Percentiles rank a stretch among this genome's conserved stretches.
Conservation (phyloP, 2,329 filamentous ascomycete genomes). For the Neonectria neomacrospora region DNA sequence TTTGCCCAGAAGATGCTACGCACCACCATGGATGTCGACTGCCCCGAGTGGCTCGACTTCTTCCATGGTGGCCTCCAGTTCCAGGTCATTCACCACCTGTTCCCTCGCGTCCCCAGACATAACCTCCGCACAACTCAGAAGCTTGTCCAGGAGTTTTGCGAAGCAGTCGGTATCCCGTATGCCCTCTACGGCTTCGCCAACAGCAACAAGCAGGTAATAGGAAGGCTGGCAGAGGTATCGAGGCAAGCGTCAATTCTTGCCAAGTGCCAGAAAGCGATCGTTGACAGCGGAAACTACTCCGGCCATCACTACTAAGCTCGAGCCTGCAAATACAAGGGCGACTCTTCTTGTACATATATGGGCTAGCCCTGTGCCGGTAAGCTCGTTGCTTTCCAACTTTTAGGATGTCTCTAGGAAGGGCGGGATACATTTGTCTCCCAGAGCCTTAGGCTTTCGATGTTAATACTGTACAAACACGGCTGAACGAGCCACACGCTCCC, state of each 20-base stretch:
- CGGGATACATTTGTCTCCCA: slow-evolving; percentile 2
- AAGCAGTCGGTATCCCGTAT: slow-evolving; percentile 85
- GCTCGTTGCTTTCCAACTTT: background rate
- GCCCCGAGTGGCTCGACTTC: slow-evolving; percentile 87
- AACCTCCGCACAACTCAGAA: slow-evolving; percentile 81
- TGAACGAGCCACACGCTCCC: background rate
- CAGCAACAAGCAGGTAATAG: slow-evolving; percentile 84
- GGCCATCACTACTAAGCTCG: slow-evolving; percentile 29
- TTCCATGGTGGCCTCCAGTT: slow-evolving; percentile 91
- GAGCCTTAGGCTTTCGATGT: background rate
- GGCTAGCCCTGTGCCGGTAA: background rate
- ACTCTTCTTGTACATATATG: slow-evolving; percentile 29
- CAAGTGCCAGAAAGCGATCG: slow-evolving; percentile 73
- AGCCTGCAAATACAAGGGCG: background rate
- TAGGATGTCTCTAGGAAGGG: background rate
- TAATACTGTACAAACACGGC: slow-evolving; percentile 7
- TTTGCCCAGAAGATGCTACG: slow-evolving; percentile 92
- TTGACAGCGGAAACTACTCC: slow-evolving; percentile 45
- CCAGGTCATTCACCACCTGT: slow-evolving; percentile 88
- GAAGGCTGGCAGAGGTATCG: slow-evolving; percentile 79
- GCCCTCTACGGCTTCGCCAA: slow-evolving; percentile 86
- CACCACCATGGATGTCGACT: slow-evolving; percentile 94
- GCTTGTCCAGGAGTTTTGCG: slow-evolving; percentile 83
- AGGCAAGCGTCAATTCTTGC: slow-evolving; percentile 81
- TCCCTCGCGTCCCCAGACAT: slow-evolving; percentile 84